Conservation (phyloP, 2,329 filamentous ascomycete species). For the Neonectria magnoliae region DNA sequence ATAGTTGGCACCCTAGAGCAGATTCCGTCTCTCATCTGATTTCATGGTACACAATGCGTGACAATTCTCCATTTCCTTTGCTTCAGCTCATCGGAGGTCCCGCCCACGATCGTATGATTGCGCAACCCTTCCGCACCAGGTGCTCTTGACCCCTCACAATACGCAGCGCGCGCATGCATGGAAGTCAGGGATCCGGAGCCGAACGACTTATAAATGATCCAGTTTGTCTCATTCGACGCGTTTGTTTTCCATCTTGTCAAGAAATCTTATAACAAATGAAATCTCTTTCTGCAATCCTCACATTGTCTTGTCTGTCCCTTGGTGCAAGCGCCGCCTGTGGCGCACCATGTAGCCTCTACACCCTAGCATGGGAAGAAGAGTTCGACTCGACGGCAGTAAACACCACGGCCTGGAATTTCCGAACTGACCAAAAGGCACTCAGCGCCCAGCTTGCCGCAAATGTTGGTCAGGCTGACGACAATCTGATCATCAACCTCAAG, state of each 20-base stretch:
- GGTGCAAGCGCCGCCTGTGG: background rate
- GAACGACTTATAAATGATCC: no score
- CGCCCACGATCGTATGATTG: background rate
- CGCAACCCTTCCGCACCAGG: no score
- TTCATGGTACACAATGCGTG: no score
- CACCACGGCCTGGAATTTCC: conserved; percentile 4
- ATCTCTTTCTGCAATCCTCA: background rate
- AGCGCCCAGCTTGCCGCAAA: conserved; percentile 7
- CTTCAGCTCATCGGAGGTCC: background rate
- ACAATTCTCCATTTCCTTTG: background rate
- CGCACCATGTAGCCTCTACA: background rate
- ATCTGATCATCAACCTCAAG: conserved; percentile 1
- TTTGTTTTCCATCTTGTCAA: no score
- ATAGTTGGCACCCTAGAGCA: background rate
- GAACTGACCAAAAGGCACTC: conserved; percentile 9
- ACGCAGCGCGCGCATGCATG: no score
- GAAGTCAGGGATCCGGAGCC: no score
- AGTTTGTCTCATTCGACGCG: background rate
- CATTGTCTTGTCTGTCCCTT: background rate
- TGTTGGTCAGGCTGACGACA: background rate
- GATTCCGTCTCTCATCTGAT: background rate
- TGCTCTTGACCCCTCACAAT: no score
- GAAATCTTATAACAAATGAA: no score
- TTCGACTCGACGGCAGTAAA: conserved; percentile 1
- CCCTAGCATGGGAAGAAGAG: background rate